phyloP scores from a whole-genome alignment of 441 rosid genomes.

The Metrosideros polymorpha region DNA sequence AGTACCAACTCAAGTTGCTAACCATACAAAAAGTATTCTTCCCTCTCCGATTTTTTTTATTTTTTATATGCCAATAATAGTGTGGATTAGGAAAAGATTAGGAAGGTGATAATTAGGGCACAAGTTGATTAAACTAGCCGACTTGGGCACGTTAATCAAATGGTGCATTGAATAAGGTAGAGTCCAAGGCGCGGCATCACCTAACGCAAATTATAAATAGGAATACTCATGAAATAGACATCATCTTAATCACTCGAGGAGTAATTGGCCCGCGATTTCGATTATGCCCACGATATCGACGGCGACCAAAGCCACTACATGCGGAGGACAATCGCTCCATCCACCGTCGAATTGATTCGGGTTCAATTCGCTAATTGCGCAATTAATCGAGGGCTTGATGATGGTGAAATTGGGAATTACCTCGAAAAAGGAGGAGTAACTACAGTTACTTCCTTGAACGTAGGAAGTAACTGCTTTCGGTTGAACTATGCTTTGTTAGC shows the following conservation, averaged over 20 bases:
- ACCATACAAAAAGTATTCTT: background rate
- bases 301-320: fast-evolving
- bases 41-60: background rate
- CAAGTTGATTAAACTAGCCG: background rate
- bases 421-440: too few species aligned
- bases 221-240: background rate
- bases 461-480: too few species aligned
- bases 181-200: background rate
- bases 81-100: background rate
- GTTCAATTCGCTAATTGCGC: background rate
- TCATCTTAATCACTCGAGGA: background rate
- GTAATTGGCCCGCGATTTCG: background rate
- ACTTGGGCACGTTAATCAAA: background rate
- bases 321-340: background rate
- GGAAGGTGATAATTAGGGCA: background rate
- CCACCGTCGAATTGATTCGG: background rate
- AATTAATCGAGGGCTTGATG: background rate
- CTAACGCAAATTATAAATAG: background rate
- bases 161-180: background rate
- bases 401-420: background rate
- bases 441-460: too few species aligned
- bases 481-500: too few species aligned
- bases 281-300: too few species aligned
- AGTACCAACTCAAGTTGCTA: background rate
- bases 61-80: background rate